Evolutionary conservation across 768 basidiomycete species (phyloP).

Genomic region (Psilocybe cubensis): DNA sequence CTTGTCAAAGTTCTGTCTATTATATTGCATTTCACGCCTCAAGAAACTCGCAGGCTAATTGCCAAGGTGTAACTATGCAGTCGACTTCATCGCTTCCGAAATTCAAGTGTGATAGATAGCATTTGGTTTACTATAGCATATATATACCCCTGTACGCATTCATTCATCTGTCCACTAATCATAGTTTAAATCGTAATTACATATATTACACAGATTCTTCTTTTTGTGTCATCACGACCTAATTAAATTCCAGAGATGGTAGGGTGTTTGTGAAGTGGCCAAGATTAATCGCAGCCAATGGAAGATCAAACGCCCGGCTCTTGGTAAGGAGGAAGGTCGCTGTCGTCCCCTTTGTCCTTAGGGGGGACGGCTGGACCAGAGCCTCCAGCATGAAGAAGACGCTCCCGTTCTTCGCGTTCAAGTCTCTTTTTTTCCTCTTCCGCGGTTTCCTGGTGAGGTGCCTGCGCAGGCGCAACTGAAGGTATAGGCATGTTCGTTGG

Average conservation of each 20-base stretch:
- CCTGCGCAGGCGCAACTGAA: slow-evolving; percentile 5
- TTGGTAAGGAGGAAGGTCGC: slow-evolving; percentile 51
- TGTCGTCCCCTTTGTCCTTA: slow-evolving; percentile 40
- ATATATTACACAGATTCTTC: not conserved
- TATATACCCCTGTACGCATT: not conserved
- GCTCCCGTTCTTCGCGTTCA: slow-evolving; percentile 71
- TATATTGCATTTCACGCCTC: slow-evolving; percentile 92
- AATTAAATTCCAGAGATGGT: not conserved
- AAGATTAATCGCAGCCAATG: too few relatives aligned
- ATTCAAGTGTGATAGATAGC: not conserved
- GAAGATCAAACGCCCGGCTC: slow-evolving; percentile 25
- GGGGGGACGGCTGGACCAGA: slow-evolving; percentile 14
- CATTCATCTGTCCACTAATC: not conserved
- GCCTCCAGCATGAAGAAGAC: slow-evolving; percentile 37
- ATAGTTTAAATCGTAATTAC: not conserved
- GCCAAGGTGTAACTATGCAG: slow-evolving; percentile 67
- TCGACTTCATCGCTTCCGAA: not conserved
- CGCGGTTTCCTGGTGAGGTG: slow-evolving; percentile 45
- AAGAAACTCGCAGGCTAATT: slow-evolving; percentile 83
- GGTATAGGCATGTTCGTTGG: not conserved
- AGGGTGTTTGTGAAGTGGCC: too few relatives aligned
- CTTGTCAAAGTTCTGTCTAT: slow-evolving; percentile 91
- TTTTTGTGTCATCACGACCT: not conserved
- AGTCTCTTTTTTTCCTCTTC: slow-evolving; percentile 64
- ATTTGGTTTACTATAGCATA: not conserved